Base-by-base conservation (phyloP, 768 basidiomycete species). In the Lentinula raphanica region DNA sequence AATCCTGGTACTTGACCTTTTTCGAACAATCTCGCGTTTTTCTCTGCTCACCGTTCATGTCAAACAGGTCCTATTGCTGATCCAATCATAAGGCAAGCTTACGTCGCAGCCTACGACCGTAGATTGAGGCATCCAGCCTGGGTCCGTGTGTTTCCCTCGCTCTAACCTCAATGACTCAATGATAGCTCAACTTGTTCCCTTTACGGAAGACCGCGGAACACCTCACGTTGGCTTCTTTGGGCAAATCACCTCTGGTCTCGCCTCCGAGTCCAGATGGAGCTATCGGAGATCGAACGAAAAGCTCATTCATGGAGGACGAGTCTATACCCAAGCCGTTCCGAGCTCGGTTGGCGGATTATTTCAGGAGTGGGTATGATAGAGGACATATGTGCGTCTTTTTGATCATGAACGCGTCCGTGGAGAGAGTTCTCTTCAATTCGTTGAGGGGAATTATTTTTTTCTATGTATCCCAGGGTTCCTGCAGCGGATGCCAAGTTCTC, bases 191-290 rank as follows among this genome's bases (percentile, higher is more conserved):
- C n/a, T n/a, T n/a, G n/a, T n/a, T n/a, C n/a, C n/a, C n/a, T n/a
- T n/a, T n/a, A n/a, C n/a, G n/a, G n/a, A n/a, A 96, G 96, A 97
- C 96, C 0, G 97, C 94, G 4, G 94, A 99, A 69, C 95, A 98
- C 68, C 77, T 99, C 35, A 97, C 94, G 0, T 80, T 84, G 6
- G 81, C 88, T 1, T 87, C 88, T 0, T 74, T 97, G 11, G 81
- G 82, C 28, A 79, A 79, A 55, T 82, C 84, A 0, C 44, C 59
- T 11, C 29, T 62, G 65, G 0, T 69, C 27, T 66, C 66, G 25
- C 61, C 71, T 5, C 65, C n/a, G n/a, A n/a, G n/a, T n/a, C n/a
- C 70, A 21, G 67, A 73, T 21, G 68, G 67, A 36, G 62, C 63
- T 1, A n/a, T n/a, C n/a, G 92, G 81, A 0, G 92, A 96, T 68